These are phyloP conservation scores for Rhexocercosporidium sp. DNA, from an alignment of 2,329 filamentous ascomycete genomes.

Conservation along the genomic window DNA sequence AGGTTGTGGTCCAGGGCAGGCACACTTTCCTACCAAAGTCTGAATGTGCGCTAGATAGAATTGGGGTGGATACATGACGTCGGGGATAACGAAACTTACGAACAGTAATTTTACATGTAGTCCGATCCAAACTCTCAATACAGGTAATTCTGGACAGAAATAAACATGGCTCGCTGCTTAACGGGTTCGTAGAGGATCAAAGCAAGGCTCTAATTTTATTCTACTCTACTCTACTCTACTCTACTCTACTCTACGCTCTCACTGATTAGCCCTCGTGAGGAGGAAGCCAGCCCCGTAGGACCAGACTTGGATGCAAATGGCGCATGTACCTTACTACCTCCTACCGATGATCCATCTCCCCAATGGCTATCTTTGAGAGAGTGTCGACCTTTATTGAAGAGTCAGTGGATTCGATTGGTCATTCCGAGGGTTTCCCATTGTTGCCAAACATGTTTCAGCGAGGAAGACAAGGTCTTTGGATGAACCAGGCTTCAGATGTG, in stretches of 20 bases:
- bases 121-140: no score
- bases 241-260: no score
- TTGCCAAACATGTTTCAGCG: slow-evolving; percentile 1
- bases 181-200: no score
- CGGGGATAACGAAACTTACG: background rate
- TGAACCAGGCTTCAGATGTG: background rate
- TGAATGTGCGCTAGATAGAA: background rate
- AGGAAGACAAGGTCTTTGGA: background rate
- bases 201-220: no score
- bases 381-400: background rate
- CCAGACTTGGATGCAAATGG: background rate
- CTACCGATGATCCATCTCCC: no score
- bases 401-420: background rate
- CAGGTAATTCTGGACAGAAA: no score
- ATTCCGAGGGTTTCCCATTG: background rate
- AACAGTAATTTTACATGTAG: no score
- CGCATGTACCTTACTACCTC: background rate
- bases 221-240: no score
- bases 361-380: no score
- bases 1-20: no score
- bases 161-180: no score
- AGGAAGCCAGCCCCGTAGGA: background rate
- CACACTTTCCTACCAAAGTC: no score
- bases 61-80: background rate
- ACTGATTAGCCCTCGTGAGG: background rate